Conservation (phyloP, 2,329 filamentous ascomycete genomes). For the Botrytis fragariae region DNA sequence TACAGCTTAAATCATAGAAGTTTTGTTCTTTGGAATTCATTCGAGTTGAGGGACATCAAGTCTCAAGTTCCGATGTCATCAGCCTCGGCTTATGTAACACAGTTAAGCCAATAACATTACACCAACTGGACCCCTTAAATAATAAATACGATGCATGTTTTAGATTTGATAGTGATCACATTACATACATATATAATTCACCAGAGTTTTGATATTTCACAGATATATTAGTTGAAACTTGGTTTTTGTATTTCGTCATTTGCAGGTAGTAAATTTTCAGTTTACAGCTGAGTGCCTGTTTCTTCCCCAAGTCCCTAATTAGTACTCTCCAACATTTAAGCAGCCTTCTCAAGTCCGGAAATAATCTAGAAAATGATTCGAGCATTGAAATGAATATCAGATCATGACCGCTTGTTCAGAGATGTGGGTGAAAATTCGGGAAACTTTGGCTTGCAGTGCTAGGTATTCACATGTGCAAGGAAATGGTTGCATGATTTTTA, state of each 20-base stretch:
- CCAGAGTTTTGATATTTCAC: neutral
- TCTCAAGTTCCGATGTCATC: slow-evolving; percentile 22
- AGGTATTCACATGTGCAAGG: neutral
- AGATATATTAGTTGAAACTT: neutral
- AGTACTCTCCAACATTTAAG: neutral
- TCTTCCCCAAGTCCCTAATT: neutral
- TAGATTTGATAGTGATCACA: neutral
- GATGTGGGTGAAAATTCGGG: too few species aligned
- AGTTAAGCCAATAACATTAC: neutral
- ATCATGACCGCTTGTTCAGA: neutral
- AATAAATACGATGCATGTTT: slow-evolving; percentile 17
- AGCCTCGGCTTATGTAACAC: slow-evolving; percentile 14
- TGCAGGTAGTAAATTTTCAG: neutral
- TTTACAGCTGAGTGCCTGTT: neutral
- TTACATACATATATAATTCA: neutral
- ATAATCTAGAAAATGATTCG: neutral
- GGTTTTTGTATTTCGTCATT: neutral
- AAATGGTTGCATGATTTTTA: neutral
- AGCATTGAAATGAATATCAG: neutral
- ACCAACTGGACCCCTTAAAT: slow-evolving; percentile 13
- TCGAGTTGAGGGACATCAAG: slow-evolving; percentile 20
- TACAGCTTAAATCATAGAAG: slow-evolving; percentile 16
- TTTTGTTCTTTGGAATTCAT: slow-evolving; percentile 3
- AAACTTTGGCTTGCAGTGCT: neutral
- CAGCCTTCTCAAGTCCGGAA: neutral